Evolutionary conservation across 768 basidiomycete species (phyloP).

Genomic region (Boletales sp.): DNA sequence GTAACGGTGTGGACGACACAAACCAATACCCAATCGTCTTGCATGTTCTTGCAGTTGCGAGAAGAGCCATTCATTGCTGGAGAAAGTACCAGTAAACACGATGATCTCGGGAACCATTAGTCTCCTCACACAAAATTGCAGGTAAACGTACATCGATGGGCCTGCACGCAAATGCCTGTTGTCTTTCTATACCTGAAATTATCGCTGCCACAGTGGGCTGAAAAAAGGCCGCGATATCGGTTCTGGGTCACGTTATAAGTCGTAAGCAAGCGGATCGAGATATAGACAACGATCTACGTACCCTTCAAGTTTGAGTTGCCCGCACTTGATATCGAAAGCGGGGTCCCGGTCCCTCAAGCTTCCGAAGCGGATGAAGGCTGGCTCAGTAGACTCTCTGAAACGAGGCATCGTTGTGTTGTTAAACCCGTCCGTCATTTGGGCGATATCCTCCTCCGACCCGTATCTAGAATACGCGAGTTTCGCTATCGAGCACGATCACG

Average conservation of each 20-base stretch:
- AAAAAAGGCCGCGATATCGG: conserved; percentile 29
- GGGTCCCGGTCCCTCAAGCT: conserved; percentile 39
- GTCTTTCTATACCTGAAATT: conserved; percentile 23
- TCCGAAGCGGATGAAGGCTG: conserved; percentile 48
- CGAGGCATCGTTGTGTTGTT: conserved; percentile 46
- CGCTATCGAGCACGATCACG: conserved; percentile 23
- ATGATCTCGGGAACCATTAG: conserved; percentile 29
- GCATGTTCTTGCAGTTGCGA: conserved; percentile 30
- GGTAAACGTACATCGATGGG: conserved; percentile 22
- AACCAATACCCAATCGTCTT: conserved; percentile 31
- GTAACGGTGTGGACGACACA: conserved; percentile 50
- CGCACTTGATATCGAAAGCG: conserved; percentile 39
- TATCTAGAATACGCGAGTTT: conserved; percentile 40
- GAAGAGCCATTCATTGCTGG: conserved; percentile 43
- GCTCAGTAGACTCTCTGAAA: conserved; percentile 38
- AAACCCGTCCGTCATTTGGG: conserved; percentile 40
- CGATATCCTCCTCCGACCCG: conserved; percentile 36
- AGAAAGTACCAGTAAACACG: conserved; percentile 44
- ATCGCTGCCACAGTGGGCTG: conserved; percentile 26
- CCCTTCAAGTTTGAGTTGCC: conserved; percentile 44
- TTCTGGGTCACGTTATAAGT: conserved; percentile 9
- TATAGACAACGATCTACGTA: conserved; percentile 4
- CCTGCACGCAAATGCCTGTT: conserved; percentile 15
- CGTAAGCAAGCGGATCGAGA: no score
- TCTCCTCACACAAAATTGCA: not conserved